Base-by-base conservation (phyloP, 177 flowering plant species). In the Tripterygium wilfordii region DNA sequence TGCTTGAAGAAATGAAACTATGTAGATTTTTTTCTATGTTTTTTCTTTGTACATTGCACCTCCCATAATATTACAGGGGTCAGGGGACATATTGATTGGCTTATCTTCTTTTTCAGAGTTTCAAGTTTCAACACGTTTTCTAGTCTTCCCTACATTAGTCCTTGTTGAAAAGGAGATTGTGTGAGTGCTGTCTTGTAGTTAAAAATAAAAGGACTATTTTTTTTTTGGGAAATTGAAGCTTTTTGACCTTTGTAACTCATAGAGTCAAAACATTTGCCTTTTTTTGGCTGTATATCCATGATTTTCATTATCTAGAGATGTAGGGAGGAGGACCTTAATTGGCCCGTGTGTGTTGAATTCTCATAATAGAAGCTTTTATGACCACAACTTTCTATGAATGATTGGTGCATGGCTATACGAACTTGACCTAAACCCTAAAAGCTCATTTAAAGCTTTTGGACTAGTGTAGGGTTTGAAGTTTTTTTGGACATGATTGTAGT, bases 221-320 rank as follows among this genome's bases (percentile, higher is more conserved):
- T n/a, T n/a, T n/a, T 54, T 61, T 69, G 47, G 61, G 70, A 48
- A 65, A 49, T 69, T 61, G 67, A 14, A 61, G 42, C 64, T 56
- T 53, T 58, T 61, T 69, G 68, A 64, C 47, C 67, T 54, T 64
- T 49, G 49, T 42, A 33, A 36, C 23, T 33, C 23, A 39, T 37
- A 61, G 57, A 64, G 73, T 42, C 19, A 44, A 53, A 48, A 19
- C 47, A 28, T 46, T 33, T 56, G 44, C 32, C 51, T 49, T 54
- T 48, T 37, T 46, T 60, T 45, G n/a, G n/a, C n/a, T n/a, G n/a
- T n/a, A n/a, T 35, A 15, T 26, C 17, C 31, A 18, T 33, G 37
- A 26, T 24, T 35, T 43, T 49, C 30, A 23, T 49, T 57, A 26
- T 39, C 30, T 10, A 35, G 27, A 28, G 48, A 52, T 17, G 36